Percentiles rank a stretch among this genome's conserved stretches.
phyloP scores from a whole-genome alignment of 2,329 filamentous ascomycete genomes.

The Iodosphaeria phyllophila region DNA sequence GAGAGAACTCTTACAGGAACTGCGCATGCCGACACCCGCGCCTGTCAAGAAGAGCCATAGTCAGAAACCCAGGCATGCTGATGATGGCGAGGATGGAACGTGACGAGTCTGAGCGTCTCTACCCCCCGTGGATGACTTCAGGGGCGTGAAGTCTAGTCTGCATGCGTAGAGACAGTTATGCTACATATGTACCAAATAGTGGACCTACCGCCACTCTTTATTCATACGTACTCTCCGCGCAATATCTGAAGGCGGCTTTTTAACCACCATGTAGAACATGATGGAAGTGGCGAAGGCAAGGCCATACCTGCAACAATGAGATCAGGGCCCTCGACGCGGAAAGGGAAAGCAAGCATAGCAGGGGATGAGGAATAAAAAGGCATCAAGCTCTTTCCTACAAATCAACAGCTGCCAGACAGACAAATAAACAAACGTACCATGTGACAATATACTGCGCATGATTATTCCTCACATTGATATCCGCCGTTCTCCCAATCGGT shows the following conservation, averaged over 20 bases:
- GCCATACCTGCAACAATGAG: constrained; percentile 48
- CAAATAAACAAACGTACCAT: constrained; percentile 43
- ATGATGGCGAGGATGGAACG: constrained; percentile 20
- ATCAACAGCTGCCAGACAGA: constrained; percentile 1
- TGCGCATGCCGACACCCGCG: constrained; percentile 48
- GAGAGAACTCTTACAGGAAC: constrained; percentile 63
- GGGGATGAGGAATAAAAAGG: too few relatives aligned
- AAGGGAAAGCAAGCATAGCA: too few relatives aligned
- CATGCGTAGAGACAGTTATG: constrained; percentile 1
- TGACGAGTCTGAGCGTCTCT: constrained; percentile 5
- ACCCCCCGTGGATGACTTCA: too few relatives aligned
- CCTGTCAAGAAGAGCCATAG: constrained; percentile 26
- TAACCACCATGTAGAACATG: constrained; percentile 93
- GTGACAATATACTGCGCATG: constrained; percentile 98
- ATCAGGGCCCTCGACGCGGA: constrained; percentile 5
- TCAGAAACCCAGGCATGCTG: constrained; percentile 18
- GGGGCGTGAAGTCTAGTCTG: too few relatives aligned
- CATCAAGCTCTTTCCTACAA: too few relatives aligned
- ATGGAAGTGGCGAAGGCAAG: constrained; percentile 69
- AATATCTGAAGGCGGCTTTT: constrained; percentile 62
- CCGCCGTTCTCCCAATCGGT: constrained; percentile 71
- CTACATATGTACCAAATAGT: constrained; percentile 1
- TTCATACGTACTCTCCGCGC: constrained; percentile 58
- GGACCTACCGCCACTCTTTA: constrained; percentile 44
- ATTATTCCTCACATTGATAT: constrained; percentile 90